Evolutionary conservation across 2,329 filamentous ascomycete species (phyloP), one percentile per base, ranked within the genome.

Genomic region (Neofusicoccum cordaticola): DNA sequence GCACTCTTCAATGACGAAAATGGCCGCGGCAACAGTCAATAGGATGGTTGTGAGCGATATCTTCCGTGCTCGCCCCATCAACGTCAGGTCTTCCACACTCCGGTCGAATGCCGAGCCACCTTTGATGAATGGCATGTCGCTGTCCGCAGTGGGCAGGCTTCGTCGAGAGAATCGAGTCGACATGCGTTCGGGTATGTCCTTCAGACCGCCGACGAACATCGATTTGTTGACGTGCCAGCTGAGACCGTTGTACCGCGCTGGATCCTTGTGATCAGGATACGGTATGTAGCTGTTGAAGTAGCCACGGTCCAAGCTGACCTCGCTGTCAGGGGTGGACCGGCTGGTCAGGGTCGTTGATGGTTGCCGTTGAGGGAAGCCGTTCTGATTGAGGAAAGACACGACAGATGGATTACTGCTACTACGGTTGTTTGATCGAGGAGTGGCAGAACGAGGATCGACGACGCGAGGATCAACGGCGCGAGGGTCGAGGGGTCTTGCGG

Each of bases 301-400:
- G 22, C 56, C 42, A 15, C 53, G 53, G n/a, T 57, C 53, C 9
- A 57, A 41, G 56, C 31, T 60, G 31, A 47, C 41, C 19, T 45
- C 41, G 56, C 50, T 39, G 2, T 60, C 41, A 31, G 27, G 27
- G 9, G 9, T 56, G 35, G n/a, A 41, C 22, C 15, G 17, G 11
- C 51, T 42, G 17, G 27, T 17, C 11, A 47, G 15, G 4, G 41
- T 19, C 9, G 19, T 44, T n/a, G 52, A 31, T 44, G 27, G 53
- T 60, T 47, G 41, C 4, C 41, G 22, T 15, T 35, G 56, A n/a
- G 56, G 42, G n/a, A 60, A 31, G 9, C 56, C 56, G n/a, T 60
- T 60, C 41, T 45, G 56, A 12, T 60, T 35, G 41, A 60, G 19
- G 56, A 60, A 60, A 9, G 56, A 60, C 22, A 60, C 56, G 19